Base-by-base conservation (phyloP, 1,284 basidiomycete genomes). In the Kalmanozyma brasiliensis region DNA sequence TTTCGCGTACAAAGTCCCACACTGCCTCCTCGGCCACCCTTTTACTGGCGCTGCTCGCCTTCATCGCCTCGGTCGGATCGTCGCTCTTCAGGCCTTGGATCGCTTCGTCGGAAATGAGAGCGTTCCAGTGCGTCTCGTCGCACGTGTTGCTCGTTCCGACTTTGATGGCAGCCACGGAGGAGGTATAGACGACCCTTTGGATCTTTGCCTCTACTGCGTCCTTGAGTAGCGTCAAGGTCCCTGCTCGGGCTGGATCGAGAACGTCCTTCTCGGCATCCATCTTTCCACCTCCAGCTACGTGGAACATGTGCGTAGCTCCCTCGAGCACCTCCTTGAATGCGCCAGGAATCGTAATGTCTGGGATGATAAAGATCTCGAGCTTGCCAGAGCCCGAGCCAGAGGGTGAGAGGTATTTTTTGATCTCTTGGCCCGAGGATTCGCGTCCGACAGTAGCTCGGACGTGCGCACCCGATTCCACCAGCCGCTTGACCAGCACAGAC, bases 1-100 rank as follows among this genome's bases (percentile, higher is more conserved):
- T 19, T 30, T 58, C 55, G 16, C 41, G 20, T 5, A 59, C 38
- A 43, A 65, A 65, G 17, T 52, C 33, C 55, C 57, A 65, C 2
- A 49, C 55, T 14, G 55, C 48, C 38, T 59, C 34, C 32, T 65
- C 62, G 22, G 62, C 62, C 4, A 65, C 29, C 23, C 52, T 52
- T 29, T 65, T 65, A 38, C 40, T 40, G 37, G 33, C 14, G 29
- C 44, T 45, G 8, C 26, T 7, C 13, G 40, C 14, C 19, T 23
- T 4, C 38, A 33, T 13, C 13, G 9, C 1, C 2, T 6, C 33
- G 13, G 23, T 33, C 23, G n/a, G 6, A n/a, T 19, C 4, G 8
- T 13, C 32, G 5, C 9, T 34, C 9, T n/a, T 13, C 8, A 45
- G 35, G 9, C 44, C 34, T 4, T 19, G 9, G 17, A 45, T 19